Percentiles rank a stretch among this genome's conserved stretches.
Evolutionary conservation across 176 grass and related monocot genomes (phyloP).

Genomic region (Avena atlantica): DNA sequence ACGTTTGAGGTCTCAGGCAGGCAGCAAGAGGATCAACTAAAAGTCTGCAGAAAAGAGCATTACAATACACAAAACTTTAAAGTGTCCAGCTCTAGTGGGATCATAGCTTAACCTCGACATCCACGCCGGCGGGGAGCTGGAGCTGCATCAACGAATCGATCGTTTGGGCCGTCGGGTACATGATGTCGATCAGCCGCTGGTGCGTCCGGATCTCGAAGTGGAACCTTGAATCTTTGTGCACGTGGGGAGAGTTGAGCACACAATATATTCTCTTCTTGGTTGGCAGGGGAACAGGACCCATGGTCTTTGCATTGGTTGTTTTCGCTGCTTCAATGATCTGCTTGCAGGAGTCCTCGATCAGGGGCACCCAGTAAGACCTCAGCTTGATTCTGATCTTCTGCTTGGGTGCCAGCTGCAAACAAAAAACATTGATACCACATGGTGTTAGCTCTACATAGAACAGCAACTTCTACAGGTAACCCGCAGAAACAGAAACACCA

Average conservation of each 20-base stretch:
- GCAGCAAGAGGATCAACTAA: conserved; percentile 20
- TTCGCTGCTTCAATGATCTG: conserved; percentile 88
- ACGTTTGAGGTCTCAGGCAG: background rate
- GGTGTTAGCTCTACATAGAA: conserved; percentile 29
- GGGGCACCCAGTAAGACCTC: conserved; percentile 86
- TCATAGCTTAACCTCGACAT: conserved; percentile 99
- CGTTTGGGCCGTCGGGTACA: conserved; percentile 92
- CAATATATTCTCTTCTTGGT: conserved; percentile 86
- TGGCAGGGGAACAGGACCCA: conserved; percentile 88
- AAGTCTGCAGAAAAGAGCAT: conserved; percentile 27
- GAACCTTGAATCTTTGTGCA: conserved; percentile 95
- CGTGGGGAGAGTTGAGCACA: conserved; percentile 95
- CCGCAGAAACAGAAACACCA: conserved; percentile 5
- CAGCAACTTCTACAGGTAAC: conserved; percentile 20
- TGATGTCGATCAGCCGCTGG: conserved; percentile 89
- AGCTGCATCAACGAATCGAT: conserved; percentile 95
- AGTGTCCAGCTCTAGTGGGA: conserved; percentile 34
- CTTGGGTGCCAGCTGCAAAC: conserved; percentile 70
- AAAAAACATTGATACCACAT: conserved; percentile 19
- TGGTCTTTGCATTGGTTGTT: conserved; percentile 89
- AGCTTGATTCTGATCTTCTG: conserved; percentile 96
- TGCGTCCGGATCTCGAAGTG: conserved; percentile 97
- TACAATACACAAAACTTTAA: conserved; percentile 23
- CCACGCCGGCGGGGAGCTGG: conserved; percentile 92
- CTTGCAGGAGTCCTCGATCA: conserved; percentile 97